These are phyloP conservation scores for Trichoderma sp. DNA, from an alignment of 2,329 filamentous ascomycete species.

Conservation along the genomic window DNA sequence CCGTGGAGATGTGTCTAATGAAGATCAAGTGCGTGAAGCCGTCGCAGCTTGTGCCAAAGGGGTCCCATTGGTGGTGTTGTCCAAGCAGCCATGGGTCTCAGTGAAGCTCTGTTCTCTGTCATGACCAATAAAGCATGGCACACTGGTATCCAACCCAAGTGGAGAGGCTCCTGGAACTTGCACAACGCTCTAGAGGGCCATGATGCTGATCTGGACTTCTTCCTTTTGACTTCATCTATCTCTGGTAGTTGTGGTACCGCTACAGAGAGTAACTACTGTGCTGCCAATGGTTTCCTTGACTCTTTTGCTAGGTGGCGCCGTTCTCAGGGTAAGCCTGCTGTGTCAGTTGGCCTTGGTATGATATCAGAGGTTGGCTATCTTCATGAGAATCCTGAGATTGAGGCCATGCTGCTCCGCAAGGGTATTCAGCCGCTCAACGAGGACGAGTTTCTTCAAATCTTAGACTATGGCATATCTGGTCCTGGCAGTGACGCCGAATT, in stretches of 20 bases:
- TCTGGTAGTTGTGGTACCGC: constrained; percentile 36
- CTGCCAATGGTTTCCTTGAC: constrained; percentile 45
- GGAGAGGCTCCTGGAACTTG: constrained; percentile 38
- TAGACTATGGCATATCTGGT: constrained; percentile 30
- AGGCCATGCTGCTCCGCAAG: constrained; percentile 37
- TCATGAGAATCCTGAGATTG: constrained; percentile 39
- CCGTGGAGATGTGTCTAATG: constrained; percentile 36
- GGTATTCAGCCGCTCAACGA: constrained; percentile 40
- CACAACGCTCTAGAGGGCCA: constrained; percentile 26
- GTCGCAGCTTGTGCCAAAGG: constrained; percentile 21
- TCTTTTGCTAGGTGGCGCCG: constrained; percentile 36
- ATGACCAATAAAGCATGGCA: constrained; percentile 40
- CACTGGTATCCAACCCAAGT: constrained; percentile 33
- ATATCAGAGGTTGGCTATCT: constrained; percentile 41
- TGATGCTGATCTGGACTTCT: constrained; percentile 37
- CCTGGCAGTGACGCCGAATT: background rate
- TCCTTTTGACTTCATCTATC: constrained; percentile 37
- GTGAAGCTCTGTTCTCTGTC: constrained; percentile 33
- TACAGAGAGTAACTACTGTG: constrained; percentile 43
- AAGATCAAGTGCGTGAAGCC: constrained; percentile 32
- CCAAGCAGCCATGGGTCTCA: constrained; percentile 44
- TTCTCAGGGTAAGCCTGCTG: constrained; percentile 30
- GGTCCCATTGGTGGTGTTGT: constrained; percentile 43
- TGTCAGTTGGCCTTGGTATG: constrained; percentile 36
- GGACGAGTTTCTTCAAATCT: constrained; percentile 33